phyloP scores from a whole-genome alignment of 768 basidiomycete genomes.

The Boletus fagicola region DNA sequence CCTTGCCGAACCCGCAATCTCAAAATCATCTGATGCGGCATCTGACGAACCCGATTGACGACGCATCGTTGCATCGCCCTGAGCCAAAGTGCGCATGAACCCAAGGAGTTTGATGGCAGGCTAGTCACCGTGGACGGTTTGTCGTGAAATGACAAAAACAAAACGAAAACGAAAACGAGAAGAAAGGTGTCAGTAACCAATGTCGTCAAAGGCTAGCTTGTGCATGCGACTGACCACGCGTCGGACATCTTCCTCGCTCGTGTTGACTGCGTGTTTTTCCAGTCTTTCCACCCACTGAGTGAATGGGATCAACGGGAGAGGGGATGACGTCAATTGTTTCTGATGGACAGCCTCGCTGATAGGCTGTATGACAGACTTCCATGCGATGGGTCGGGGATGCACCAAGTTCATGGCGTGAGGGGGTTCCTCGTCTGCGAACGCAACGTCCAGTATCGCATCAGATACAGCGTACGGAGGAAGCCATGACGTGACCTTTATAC shows the following conservation, averaged over 20 bases:
- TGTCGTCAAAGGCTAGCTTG: not conserved
- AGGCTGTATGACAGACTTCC: constrained; percentile 24
- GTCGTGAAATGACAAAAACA: not conserved
- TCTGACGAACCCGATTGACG: not conserved
- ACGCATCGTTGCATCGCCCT: not conserved
- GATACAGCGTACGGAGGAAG: constrained; percentile 31
- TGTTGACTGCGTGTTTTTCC: not conserved
- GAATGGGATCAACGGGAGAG: constrained; percentile 34
- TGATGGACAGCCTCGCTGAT: constrained; percentile 20
- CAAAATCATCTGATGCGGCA: not conserved
- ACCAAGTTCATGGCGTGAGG: constrained; percentile 32
- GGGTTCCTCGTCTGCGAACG: constrained; percentile 20
- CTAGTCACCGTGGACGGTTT: not conserved
- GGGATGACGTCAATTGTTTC: constrained; percentile 4
- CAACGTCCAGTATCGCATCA: constrained; percentile 29
- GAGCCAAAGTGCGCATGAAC: not conserved
- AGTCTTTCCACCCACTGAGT: constrained; percentile 26
- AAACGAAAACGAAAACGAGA: not conserved
- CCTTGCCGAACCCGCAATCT: not conserved
- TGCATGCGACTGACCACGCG: not conserved
- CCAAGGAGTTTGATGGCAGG: constrained; percentile 7
- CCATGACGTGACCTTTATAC: constrained; percentile 28
- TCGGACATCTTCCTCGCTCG: not conserved
- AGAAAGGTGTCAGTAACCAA: not conserved
- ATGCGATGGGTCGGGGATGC: constrained; percentile 33